Evolutionary conservation across 495 filamentous ascomycete species (phyloP).

Genomic region (Neurospora sp.): DNA sequence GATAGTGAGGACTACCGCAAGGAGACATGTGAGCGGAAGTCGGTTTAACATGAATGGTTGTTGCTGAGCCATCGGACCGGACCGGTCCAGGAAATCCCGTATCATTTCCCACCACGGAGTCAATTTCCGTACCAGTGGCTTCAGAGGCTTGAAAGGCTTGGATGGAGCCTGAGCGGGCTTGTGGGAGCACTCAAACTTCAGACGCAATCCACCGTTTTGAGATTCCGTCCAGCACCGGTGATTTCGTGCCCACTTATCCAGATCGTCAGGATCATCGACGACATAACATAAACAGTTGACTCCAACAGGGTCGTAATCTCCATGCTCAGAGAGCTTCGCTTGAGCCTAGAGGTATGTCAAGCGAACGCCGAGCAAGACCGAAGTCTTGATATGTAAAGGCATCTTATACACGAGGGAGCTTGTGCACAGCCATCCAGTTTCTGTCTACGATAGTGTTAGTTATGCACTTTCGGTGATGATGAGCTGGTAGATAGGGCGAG

Average conservation of each 20-base stretch:
- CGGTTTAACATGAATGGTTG: background rate
- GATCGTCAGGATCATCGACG: background rate
- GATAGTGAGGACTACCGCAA: background rate
- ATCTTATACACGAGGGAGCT: background rate
- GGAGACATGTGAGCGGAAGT: background rate
- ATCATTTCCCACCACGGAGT: background rate
- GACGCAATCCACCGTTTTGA: background rate
- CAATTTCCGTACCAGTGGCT: background rate
- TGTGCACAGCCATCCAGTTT: background rate
- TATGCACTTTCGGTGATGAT: background rate
- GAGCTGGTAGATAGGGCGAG: background rate
- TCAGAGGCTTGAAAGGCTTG: background rate
- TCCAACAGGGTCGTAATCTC: background rate
- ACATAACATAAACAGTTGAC: background rate
- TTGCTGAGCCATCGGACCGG: background rate
- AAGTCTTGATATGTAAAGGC: background rate
- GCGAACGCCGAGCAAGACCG: background rate
- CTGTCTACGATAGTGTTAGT: background rate
- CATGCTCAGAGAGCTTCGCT: background rate
- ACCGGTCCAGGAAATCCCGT: background rate
- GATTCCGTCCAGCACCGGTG: background rate
- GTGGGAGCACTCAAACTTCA: background rate
- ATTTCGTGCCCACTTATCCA: background rate
- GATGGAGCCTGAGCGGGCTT: background rate
- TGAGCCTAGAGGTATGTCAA: background rate